These are phyloP conservation scores for Diplodia mutila DNA, from an alignment of 2,329 filamentous ascomycete species.

Conservation along the genomic window DNA sequence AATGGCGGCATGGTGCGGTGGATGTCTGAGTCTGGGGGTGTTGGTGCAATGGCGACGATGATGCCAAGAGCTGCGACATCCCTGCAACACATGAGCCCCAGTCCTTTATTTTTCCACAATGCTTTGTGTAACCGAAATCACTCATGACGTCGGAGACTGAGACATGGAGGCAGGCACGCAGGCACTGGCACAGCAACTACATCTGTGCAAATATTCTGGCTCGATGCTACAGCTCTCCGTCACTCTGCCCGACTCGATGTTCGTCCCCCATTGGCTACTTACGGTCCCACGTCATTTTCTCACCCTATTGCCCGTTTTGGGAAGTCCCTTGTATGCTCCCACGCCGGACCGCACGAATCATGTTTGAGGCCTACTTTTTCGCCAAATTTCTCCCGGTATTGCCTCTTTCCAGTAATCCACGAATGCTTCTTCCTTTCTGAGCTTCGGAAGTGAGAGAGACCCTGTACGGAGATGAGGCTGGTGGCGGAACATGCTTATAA, in stretches of 20 bases:
- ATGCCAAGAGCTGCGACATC: slow-evolving; percentile 17
- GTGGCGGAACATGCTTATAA: background rate
- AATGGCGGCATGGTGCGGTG: slow-evolving; percentile 23
- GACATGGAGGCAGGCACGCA: too few species aligned
- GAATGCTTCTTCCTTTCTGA: background rate
- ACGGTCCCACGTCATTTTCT: slow-evolving; percentile 19
- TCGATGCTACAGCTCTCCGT: background rate
- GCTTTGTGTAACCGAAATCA: too few species aligned
- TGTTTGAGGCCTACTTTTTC: background rate
- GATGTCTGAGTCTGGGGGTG: background rate
- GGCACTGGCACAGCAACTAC: too few species aligned
- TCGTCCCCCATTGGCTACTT: background rate
- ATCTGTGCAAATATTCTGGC: too few species aligned
- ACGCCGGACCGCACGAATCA: slow-evolving; percentile 1
- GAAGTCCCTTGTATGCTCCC: slow-evolving; percentile 4
- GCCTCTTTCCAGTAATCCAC: background rate
- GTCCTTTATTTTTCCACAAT: background rate
- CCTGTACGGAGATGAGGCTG: background rate
- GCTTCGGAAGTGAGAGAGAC: background rate
- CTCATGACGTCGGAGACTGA: too few species aligned
- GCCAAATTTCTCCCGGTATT: background rate
- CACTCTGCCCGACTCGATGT: background rate
- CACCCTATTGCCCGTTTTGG: slow-evolving; percentile 27
- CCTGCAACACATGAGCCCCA: background rate
- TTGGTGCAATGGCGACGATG: slow-evolving; percentile 9